A percentile compares a stretch with the other conserved stretches of the same genome.
These are phyloP conservation scores for Pisolithus marmoratus DNA, from an alignment of 768 basidiomycete genomes.

Conservation along the genomic window DNA sequence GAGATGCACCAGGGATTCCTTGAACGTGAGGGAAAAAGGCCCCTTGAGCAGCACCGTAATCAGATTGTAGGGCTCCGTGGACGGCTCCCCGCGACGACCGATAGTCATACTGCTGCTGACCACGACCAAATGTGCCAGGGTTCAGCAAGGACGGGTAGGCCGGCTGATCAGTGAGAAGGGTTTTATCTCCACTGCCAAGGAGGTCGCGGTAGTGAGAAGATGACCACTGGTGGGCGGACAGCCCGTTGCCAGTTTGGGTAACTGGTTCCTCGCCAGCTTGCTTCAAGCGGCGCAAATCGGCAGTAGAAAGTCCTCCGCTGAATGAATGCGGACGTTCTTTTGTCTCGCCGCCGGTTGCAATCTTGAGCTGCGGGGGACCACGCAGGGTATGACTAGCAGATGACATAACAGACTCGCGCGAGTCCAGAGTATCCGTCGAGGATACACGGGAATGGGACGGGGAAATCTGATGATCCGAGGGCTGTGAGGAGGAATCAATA, in stretches of 20 bases:
- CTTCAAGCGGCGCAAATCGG: conserved; percentile 71
- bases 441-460: conserved; percentile 77
- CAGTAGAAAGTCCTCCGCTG: conserved; percentile 68
- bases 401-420: conserved; percentile 50
- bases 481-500: conserved; percentile 66
- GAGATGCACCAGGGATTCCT: conserved; percentile 34
- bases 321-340: conserved; percentile 80
- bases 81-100: conserved; percentile 33
- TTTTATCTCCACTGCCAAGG: conserved; percentile 34
- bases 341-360: conserved; percentile 45
- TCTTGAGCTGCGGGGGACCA: conserved; percentile 49
- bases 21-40: conserved; percentile 44
- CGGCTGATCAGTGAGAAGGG: conserved; percentile 39
- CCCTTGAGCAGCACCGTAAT: conserved; percentile 56
- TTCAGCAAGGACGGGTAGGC: conserved; percentile 66
- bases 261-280: conserved; percentile 49
- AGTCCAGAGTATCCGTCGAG: conserved; percentile 69
- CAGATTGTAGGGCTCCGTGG: conserved; percentile 30
- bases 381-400: conserved; percentile 53
- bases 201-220: conserved; percentile 47
- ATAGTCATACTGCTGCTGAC: conserved; percentile 49
- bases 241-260: conserved; percentile 21
- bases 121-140: conserved; percentile 41
- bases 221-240: conserved; percentile 44
- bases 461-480: conserved; percentile 59